Evolutionary conservation across 768 basidiomycete genomes (phyloP).

Genomic region (Amanita inopinata): DNA sequence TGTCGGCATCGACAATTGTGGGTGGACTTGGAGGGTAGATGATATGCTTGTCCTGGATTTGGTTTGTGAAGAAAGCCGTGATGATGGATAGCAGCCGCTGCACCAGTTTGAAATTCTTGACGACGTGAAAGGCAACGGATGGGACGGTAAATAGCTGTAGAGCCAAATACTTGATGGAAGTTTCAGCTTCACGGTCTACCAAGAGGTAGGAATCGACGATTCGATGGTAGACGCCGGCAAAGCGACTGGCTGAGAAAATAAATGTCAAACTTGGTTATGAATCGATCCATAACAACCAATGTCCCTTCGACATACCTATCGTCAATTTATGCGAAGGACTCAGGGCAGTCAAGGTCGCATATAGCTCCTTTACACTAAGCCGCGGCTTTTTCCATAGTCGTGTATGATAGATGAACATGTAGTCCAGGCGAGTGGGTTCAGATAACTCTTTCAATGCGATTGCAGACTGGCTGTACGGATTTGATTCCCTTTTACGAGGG

Average conservation of each 20-base stretch:
- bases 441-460: constrained; percentile 32
- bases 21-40: constrained; percentile 26
- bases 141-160: constrained; percentile 91
- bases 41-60: constrained; percentile 68
- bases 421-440: constrained; percentile 58
- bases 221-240: constrained; percentile 76
- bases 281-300: too few relatives aligned
- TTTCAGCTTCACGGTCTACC: constrained; percentile 89
- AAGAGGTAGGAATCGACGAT: constrained; percentile 88
- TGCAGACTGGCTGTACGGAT: constrained; percentile 27
- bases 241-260: constrained; percentile 54
- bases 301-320: constrained; percentile 64
- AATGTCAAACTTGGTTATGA: background rate
- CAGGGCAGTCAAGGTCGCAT: constrained; percentile 62
- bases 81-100: constrained; percentile 75
- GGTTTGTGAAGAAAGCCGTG: constrained; percentile 87
- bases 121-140: constrained; percentile 71
- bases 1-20: constrained; percentile 63
- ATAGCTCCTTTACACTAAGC: constrained; percentile 73
- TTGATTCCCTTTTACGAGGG: constrained; percentile 44
- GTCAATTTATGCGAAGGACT: constrained; percentile 68
- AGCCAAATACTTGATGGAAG: constrained; percentile 89
- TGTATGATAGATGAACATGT: constrained; percentile 73
- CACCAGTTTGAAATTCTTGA: constrained; percentile 63
- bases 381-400: constrained; percentile 81